phyloP scores from a whole-genome alignment of 106 monocot species.

The Dendrobium huoshanense region DNA sequence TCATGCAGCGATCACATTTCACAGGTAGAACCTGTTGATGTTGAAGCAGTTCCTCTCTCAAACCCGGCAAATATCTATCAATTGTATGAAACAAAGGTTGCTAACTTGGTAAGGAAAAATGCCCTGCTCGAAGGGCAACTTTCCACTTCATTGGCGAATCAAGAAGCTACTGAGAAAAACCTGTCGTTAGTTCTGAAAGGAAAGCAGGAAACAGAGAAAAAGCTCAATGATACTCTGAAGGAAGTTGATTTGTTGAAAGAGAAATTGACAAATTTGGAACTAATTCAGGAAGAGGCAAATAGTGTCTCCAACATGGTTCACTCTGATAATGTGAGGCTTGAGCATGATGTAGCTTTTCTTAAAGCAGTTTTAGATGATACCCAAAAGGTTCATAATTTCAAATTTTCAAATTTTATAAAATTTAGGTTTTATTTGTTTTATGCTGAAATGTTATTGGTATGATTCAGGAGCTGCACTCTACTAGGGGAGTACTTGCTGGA shows the following conservation, averaged over 20 bases:
- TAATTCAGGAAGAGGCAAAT: constrained; percentile 88
- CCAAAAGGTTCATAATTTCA: constrained; percentile 51
- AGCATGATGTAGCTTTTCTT: constrained; percentile 94
- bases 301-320: constrained; percentile 87
- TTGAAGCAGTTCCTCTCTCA: constrained; percentile 18
- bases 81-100: constrained; percentile 57
- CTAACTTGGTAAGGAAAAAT: constrained; percentile 47
- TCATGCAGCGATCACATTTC: constrained; percentile 13
- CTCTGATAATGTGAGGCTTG: constrained; percentile 81
- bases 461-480: constrained; percentile 86
- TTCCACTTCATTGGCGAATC: constrained; percentile 37
- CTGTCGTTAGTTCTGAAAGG: constrained; percentile 36
- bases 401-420: background rate
- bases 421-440: background rate
- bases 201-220: constrained; percentile 65
- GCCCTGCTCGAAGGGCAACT: constrained; percentile 52
- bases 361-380: constrained; percentile 94
- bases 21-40: constrained; percentile 25
- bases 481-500: constrained; percentile 84
- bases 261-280: constrained; percentile 63
- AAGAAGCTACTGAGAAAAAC: constrained; percentile 59
- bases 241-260: constrained; percentile 80
- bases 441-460: constrained; percentile 4
- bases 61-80: constrained; percentile 47
- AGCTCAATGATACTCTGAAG: constrained; percentile 44